Percentiles rank a stretch among this genome's conserved stretches.
phyloP scores from a whole-genome alignment of 768 basidiomycete species.

The Gymnopilus dilepis region DNA sequence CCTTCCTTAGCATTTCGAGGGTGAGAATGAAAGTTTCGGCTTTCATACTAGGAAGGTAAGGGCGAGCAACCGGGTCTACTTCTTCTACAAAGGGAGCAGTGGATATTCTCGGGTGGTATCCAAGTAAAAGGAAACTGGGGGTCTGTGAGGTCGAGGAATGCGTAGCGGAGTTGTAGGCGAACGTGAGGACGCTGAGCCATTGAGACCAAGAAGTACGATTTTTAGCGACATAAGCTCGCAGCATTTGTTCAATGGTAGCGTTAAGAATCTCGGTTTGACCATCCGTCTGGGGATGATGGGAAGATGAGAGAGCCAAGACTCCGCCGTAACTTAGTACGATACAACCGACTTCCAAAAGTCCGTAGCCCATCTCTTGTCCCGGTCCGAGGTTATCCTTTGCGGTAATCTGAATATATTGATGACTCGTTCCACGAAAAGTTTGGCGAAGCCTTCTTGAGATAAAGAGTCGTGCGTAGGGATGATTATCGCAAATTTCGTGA shows the following conservation, averaged over 20 bases:
- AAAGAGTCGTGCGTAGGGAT: constrained; percentile 24
- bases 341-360: constrained; percentile 34
- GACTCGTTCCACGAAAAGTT: constrained; percentile 26
- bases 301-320: constrained; percentile 30
- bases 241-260: background rate
- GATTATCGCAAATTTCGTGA: constrained; percentile 28
- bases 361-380: constrained; percentile 27
- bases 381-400: constrained; percentile 22
- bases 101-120: background rate
- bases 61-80: background rate
- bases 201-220: background rate
- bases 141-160: constrained; percentile 11
- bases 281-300: constrained; percentile 36
- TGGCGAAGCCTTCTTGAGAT: constrained; percentile 28
- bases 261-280: constrained; percentile 11
- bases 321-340: constrained; percentile 24
- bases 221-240: constrained; percentile 8
- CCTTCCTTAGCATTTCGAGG: background rate
- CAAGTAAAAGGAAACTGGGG: constrained; percentile 2
- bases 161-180: constrained; percentile 7
- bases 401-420: constrained; percentile 29
- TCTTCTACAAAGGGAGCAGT: background rate
- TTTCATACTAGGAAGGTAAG: background rate
- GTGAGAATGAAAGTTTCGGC: background rate
- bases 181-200: constrained; percentile 5